A percentile compares a stretch with the other conserved stretches of the same genome.
Conservation (phyloP, 225 moss, liverwort and hornwort genomes). For the Takakia lepidozioides region DNA sequence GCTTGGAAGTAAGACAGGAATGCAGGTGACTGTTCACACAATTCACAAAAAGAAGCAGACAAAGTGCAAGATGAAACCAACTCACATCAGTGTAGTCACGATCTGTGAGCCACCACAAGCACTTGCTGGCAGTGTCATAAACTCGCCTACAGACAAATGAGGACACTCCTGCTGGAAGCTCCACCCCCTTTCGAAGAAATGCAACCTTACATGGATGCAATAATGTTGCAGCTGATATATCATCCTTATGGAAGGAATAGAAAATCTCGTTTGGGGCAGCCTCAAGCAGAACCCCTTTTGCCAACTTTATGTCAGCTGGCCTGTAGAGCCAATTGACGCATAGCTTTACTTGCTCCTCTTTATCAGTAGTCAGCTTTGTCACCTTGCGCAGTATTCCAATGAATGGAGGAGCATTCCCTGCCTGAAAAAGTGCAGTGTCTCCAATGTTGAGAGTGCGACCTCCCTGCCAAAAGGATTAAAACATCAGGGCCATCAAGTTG, state of each 20-base stretch:
- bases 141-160: slow-evolving; percentile 88
- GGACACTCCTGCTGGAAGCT: slow-evolving; percentile 61
- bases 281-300: slow-evolving; percentile 75
- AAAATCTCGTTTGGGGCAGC: slow-evolving; percentile 96
- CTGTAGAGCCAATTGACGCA: slow-evolving; percentile 92
- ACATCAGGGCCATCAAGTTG: too few species aligned
- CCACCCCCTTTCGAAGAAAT: slow-evolving; percentile 76
- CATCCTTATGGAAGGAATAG: slow-evolving; percentile 98
- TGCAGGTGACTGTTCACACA: too few species aligned
- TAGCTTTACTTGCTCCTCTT: slow-evolving; percentile 52
- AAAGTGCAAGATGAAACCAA: neutral
- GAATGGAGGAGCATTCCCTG: slow-evolving; percentile 61
- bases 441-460: slow-evolving; percentile 89
- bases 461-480: slow-evolving; percentile 40
- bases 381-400: slow-evolving; percentile 93
- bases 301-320: slow-evolving; percentile 65
- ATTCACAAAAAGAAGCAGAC: too few species aligned
- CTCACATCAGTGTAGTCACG: slow-evolving; percentile 98
- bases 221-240: slow-evolving; percentile 76
- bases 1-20: too few species aligned
- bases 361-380: slow-evolving; percentile 23
- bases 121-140: slow-evolving; percentile 71
- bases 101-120: slow-evolving; percentile 98
- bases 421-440: slow-evolving; percentile 91
- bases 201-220: slow-evolving; percentile 97